Evolutionary conservation across 1,284 basidiomycete species (phyloP).

Genomic region (Tremellales sp.): DNA sequence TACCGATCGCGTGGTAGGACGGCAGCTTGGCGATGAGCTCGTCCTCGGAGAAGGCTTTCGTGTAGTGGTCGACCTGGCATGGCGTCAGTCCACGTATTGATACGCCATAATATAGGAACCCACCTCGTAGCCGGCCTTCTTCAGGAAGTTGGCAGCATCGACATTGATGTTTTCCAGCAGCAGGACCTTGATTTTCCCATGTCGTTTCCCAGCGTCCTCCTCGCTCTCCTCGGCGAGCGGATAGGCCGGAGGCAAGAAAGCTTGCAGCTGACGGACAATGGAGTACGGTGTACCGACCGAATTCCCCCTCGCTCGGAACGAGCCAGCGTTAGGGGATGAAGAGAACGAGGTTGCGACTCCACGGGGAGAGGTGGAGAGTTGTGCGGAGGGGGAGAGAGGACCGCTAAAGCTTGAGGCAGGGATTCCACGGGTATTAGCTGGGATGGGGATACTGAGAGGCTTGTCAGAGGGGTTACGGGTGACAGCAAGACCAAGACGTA

Average conservation of each 20-base stretch:
- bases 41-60: conserved; percentile 82
- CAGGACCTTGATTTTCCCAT: conserved; percentile 55
- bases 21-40: conserved; percentile 86
- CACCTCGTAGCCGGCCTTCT: conserved; percentile 69
- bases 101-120: conserved; percentile 8
- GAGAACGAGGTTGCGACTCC: conserved; percentile 14
- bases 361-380: conserved; percentile 26
- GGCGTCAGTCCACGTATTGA: neutral
- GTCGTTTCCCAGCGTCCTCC: conserved; percentile 23
- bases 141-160: conserved; percentile 79
- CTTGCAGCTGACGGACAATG: conserved; percentile 40
- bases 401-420: conserved; percentile 30
- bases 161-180: conserved; percentile 94
- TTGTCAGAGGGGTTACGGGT: neutral
- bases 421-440: conserved; percentile 44
- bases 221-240: conserved; percentile 29
- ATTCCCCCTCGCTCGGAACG: conserved; percentile 15
- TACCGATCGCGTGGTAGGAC: conserved; percentile 90
- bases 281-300: conserved; percentile 9
- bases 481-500: conserved; percentile 20
- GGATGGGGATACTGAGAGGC: conserved; percentile 45
- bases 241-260: conserved; percentile 46
- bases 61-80: conserved; percentile 78
- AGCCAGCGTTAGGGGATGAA: conserved; percentile 22
- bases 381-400: conserved; percentile 27